Percentiles rank a stretch among this genome's conserved stretches.
Conservation (phyloP, 2,329 filamentous ascomycete genomes). For the Aspergillus tanneri region DNA sequence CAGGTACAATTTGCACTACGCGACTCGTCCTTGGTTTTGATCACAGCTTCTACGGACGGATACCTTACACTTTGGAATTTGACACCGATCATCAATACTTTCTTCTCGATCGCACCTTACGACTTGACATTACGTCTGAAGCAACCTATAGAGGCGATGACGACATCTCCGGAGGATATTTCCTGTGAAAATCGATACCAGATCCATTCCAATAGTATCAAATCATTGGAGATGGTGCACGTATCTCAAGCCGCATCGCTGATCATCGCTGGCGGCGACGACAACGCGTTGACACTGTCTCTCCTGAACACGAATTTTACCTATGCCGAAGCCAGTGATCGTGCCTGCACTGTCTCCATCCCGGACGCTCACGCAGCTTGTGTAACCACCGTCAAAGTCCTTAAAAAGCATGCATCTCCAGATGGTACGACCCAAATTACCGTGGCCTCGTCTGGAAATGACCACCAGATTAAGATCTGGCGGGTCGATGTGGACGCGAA, state of each 20-base stretch:
- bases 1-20: slow-evolving; percentile 51
- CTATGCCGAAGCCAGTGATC: slow-evolving; percentile 9
- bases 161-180: slow-evolving; percentile 21
- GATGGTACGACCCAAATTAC: slow-evolving; percentile 17
- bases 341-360: slow-evolving; percentile 35
- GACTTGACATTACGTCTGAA: slow-evolving; percentile 20
- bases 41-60: slow-evolving; percentile 81
- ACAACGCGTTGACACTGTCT: slow-evolving; percentile 71
- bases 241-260: slow-evolving; percentile 43
- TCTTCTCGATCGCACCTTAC: slow-evolving; percentile 24
- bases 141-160: slow-evolving; percentile 23
- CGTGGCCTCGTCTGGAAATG: slow-evolving; percentile 45
- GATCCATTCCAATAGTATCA: slow-evolving; percentile 80
- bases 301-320: slow-evolving; percentile 32
- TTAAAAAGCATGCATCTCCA: slow-evolving; percentile 18
- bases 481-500: slow-evolving; percentile 30
- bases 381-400: slow-evolving; percentile 40
- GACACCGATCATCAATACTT: slow-evolving; percentile 27
- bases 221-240: slow-evolving; percentile 48
- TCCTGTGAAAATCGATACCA: slow-evolving; percentile 42
- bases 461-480: slow-evolving; percentile 50
- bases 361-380: slow-evolving; percentile 48
- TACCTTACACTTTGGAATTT: slow-evolving; percentile 64
- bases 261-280: slow-evolving; percentile 79
- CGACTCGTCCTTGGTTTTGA: slow-evolving; percentile 44